Evolutionary conservation across 2,329 filamentous ascomycete species (phyloP).

Genomic region (Xenoacremonium recifei): DNA sequence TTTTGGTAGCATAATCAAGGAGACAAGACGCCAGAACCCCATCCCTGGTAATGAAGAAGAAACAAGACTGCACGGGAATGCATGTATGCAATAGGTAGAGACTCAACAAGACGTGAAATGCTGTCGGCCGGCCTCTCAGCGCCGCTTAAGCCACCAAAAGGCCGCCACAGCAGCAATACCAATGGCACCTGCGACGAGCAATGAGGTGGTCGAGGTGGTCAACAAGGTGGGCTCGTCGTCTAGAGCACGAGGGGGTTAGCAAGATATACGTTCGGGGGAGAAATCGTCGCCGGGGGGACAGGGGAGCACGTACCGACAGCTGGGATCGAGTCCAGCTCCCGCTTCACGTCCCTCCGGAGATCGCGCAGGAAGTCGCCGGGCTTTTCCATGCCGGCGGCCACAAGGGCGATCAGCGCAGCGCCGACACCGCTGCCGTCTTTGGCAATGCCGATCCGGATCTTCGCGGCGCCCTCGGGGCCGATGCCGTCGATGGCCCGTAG

Average conservation of each 20-base stretch:
- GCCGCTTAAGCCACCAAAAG: slow-evolving; percentile 35
- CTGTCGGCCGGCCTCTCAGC: slow-evolving; percentile 11
- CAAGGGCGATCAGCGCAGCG: slow-evolving; percentile 88
- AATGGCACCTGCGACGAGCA: slow-evolving; percentile 34
- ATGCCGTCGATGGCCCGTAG: slow-evolving; percentile 75
- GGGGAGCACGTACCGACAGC: slow-evolving; percentile 27
- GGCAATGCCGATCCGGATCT: slow-evolving; percentile 90
- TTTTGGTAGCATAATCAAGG: no score
- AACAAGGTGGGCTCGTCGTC: slow-evolving; percentile 32
- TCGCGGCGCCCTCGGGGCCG: slow-evolving; percentile 74
- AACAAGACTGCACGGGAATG: no score
- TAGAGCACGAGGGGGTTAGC: slow-evolving; percentile 23
- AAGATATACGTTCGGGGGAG: neutral
- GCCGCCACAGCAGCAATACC: slow-evolving; percentile 39
- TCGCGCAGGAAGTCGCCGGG: slow-evolving; percentile 42
- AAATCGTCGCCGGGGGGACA: neutral
- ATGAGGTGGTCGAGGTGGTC: slow-evolving; percentile 28
- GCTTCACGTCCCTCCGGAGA: slow-evolving; percentile 38
- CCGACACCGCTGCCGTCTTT: slow-evolving; percentile 87
- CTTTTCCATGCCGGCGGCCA: slow-evolving; percentile 70
- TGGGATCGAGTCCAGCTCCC: slow-evolving; percentile 31
- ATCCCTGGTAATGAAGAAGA: no score
- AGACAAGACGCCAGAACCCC: no score
- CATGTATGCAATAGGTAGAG: no score
- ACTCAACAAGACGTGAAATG: slow-evolving; percentile 1